Conservation (phyloP, 164 flowering plant species). For the Aristolochia fimbriata region DNA sequence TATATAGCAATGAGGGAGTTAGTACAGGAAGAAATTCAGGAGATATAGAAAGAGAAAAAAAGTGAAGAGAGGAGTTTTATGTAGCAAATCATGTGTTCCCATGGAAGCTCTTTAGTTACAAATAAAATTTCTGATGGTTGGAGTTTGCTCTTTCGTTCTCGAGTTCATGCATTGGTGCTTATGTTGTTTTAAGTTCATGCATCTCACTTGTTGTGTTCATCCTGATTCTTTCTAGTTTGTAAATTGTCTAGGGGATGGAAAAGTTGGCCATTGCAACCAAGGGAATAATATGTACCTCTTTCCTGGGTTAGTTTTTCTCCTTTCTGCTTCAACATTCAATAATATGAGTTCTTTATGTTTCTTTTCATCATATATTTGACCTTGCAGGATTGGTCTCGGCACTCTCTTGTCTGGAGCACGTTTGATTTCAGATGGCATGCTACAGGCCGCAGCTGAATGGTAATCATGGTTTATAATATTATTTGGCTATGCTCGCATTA, state of each 20-base stretch:
- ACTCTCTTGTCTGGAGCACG: constrained; percentile 89
- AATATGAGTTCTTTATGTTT: background rate
- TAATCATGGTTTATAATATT: constrained; percentile 10
- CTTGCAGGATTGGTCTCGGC: constrained; percentile 88
- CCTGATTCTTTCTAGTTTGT: background rate
- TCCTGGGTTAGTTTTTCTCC: constrained; percentile 66
- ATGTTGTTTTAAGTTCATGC: no score
- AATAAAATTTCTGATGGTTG: no score
- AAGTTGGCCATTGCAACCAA: constrained; percentile 84
- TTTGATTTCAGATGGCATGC: constrained; percentile 89
- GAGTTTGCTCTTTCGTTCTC: no score
- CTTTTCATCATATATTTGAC: constrained; percentile 4
- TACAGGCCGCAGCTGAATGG: constrained; percentile 98
- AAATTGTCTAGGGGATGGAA: constrained; percentile 61
- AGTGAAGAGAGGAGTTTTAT: no score
- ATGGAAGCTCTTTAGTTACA: no score
- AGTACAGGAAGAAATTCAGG: no score
- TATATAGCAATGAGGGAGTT: no score
- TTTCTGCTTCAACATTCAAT: background rate
- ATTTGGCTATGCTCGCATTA: background rate
- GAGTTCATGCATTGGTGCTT: no score
- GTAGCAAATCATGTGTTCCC: no score
- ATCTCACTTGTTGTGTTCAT: no score
- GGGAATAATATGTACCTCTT: constrained; percentile 98
- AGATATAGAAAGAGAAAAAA: no score